phyloP scores from a whole-genome alignment of 495 filamentous ascomycete genomes.

The Delitschia confertaspora region DNA sequence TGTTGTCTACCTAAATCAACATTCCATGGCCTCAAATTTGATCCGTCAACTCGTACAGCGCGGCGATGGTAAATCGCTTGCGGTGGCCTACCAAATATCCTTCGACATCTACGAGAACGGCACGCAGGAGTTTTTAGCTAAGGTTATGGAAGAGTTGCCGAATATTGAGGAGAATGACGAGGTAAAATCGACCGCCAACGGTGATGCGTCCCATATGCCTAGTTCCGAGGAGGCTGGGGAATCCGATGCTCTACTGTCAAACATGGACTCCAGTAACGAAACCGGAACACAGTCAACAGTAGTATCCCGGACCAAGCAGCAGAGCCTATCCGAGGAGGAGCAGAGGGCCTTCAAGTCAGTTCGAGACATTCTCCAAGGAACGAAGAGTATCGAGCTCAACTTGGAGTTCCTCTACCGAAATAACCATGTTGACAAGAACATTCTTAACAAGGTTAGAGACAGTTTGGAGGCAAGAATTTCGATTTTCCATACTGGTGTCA shows the following conservation, averaged over 20 bases:
- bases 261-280: slow-evolving; percentile 28
- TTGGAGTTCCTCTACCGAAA: slow-evolving; percentile 93
- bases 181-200: slow-evolving; percentile 35
- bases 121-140: slow-evolving; percentile 90
- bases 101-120: slow-evolving; percentile 98
- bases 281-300: slow-evolving; percentile 28
- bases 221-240: slow-evolving; percentile 40
- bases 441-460: slow-evolving; percentile 92
- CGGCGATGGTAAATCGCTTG: slow-evolving; percentile 64
- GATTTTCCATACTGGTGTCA: slow-evolving; percentile 95
- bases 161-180: slow-evolving; percentile 41
- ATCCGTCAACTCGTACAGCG: slow-evolving; percentile 73
- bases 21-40: slow-evolving; percentile 82
- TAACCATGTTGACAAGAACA: slow-evolving; percentile 77
- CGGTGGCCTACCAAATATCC: slow-evolving; percentile 91
- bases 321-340: slow-evolving; percentile 31
- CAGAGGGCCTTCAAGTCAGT: slow-evolving; percentile 66
- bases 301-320: slow-evolving; percentile 32
- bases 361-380: slow-evolving; percentile 76
- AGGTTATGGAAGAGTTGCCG: slow-evolving; percentile 74
- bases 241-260: slow-evolving; percentile 31
- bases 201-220: slow-evolving; percentile 27
- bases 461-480: slow-evolving; percentile 92
- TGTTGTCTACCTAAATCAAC: slow-evolving; percentile 90
- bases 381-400: slow-evolving; percentile 85